These are phyloP conservation scores for Fraxinus baroniana DNA, from an alignment of 305 asterid species.

Conservation along the genomic window DNA sequence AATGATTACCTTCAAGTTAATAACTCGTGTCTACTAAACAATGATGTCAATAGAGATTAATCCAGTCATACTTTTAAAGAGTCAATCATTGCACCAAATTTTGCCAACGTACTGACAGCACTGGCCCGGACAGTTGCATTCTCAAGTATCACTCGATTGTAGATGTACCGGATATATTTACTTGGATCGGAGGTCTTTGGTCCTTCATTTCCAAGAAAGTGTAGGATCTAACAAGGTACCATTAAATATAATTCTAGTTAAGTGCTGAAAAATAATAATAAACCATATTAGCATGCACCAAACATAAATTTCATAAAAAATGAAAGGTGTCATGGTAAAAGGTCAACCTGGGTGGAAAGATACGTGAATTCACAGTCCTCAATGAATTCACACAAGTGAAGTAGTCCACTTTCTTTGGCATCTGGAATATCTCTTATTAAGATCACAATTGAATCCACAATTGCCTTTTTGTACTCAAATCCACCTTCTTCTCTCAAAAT, in stretches of 20 bases:
- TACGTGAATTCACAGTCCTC: slow-evolving; percentile 99
- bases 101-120: slow-evolving; percentile 93
- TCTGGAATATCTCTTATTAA: slow-evolving; percentile 97
- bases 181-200: slow-evolving; percentile 93
- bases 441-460: slow-evolving; percentile 96
- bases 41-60: slow-evolving; percentile 18
- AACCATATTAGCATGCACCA: slow-evolving; percentile 9
- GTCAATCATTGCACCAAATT: slow-evolving; percentile 91
- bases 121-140: slow-evolving; percentile 97
- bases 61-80: slow-evolving; percentile 64
- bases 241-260: slow-evolving; percentile 17
- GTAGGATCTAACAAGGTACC: slow-evolving; percentile 58
- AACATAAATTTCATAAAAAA: slow-evolving; percentile 6
- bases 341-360: slow-evolving; percentile 94
- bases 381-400: slow-evolving; percentile 96
- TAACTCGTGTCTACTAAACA: slow-evolving; percentile 17
- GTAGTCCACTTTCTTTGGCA: slow-evolving; percentile 96
- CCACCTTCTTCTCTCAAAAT: slow-evolving; percentile 99
- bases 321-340: slow-evolving; percentile 5
- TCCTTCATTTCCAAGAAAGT: slow-evolving; percentile 96
- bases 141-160: slow-evolving; percentile 88
- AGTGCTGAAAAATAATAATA: not conserved
- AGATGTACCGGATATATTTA: slow-evolving; percentile 84
- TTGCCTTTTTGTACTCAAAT: slow-evolving; percentile 95
- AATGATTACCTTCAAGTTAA: slow-evolving; percentile 23